phyloP scores from a whole-genome alignment of 75 land plant species.

The Pinus albicaulis region DNA sequence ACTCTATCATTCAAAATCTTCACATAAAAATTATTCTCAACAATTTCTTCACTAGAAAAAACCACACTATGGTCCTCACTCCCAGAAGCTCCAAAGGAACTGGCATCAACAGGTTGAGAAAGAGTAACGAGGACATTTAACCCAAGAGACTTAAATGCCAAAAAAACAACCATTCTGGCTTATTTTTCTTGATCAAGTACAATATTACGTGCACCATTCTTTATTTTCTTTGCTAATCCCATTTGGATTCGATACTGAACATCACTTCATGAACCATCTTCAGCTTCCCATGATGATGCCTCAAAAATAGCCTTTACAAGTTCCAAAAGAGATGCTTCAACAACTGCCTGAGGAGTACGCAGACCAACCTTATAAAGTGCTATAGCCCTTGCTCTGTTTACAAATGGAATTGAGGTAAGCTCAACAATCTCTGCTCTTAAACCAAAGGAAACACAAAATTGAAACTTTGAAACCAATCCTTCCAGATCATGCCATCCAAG shows the following conservation, averaged over 20 bases:
- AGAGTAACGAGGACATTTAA: conserved; percentile 55
- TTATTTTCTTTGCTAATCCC: too few species aligned
- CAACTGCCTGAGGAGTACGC: conserved; percentile 87
- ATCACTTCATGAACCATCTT: conserved; percentile 33
- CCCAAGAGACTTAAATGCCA: conserved; percentile 92
- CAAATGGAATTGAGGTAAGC: too few species aligned
- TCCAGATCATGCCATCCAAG: too few species aligned
- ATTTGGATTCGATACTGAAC: conserved; percentile 50
- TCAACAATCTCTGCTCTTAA: too few species aligned
- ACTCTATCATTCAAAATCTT: not conserved
- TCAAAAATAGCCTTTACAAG: conserved; percentile 87
- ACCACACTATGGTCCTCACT: conserved; percentile 12
- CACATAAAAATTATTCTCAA: too few species aligned
- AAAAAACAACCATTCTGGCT: conserved; percentile 91
- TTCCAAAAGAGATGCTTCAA: conserved; percentile 79
- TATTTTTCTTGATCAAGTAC: conserved; percentile 96
- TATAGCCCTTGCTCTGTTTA: conserved; percentile 93
- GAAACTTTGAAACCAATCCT: too few species aligned
- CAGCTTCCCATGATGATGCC: conserved; percentile 57
- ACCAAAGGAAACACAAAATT: too few species aligned
- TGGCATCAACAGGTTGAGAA: too few species aligned
- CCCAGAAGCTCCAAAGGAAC: not conserved
- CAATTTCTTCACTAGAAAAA: not conserved
- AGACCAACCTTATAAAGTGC: conserved; percentile 93
- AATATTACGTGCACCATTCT: conserved; percentile 87